A percentile compares a stretch with the other conserved stretches of the same genome.
These are phyloP conservation scores for Sequoia sempervirens DNA, from an alignment of 75 land plant genomes.

Conservation along the genomic window DNA sequence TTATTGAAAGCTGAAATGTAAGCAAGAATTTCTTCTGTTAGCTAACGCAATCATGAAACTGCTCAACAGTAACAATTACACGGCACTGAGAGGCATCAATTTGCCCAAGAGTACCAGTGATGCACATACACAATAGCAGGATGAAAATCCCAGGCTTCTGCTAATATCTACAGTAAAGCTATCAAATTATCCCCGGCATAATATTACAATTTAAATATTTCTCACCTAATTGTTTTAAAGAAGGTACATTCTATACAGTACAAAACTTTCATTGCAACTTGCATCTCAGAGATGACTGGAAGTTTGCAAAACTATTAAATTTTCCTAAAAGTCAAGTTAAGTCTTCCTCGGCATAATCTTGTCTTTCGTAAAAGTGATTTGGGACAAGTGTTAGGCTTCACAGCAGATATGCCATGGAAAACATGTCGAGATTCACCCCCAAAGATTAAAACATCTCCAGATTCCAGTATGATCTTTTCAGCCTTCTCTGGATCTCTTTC, in stretches of 20 bases:
- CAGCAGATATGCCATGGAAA: constrained; percentile 57
- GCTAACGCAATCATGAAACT: not conserved
- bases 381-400: constrained; percentile 42
- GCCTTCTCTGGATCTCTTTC: constrained; percentile 42
- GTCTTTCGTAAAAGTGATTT: constrained; percentile 33
- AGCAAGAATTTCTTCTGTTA: not conserved
- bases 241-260: not conserved
- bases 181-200: not conserved
- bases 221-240: not conserved
- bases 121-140: not conserved
- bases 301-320: not conserved
- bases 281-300: not conserved
- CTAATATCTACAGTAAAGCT: not conserved
- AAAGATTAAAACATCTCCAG: constrained; percentile 75
- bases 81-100: not conserved
- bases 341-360: constrained; percentile 59
- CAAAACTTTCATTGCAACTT: not conserved
- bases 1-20: not conserved
- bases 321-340: constrained; percentile 73
- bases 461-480: constrained; percentile 37
- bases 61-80: not conserved
- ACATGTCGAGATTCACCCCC: constrained; percentile 66
- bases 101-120: not conserved
- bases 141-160: not conserved
- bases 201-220: not conserved